phyloP scores from a whole-genome alignment of 1,284 basidiomycete species.

The Marasmius oreades region DNA sequence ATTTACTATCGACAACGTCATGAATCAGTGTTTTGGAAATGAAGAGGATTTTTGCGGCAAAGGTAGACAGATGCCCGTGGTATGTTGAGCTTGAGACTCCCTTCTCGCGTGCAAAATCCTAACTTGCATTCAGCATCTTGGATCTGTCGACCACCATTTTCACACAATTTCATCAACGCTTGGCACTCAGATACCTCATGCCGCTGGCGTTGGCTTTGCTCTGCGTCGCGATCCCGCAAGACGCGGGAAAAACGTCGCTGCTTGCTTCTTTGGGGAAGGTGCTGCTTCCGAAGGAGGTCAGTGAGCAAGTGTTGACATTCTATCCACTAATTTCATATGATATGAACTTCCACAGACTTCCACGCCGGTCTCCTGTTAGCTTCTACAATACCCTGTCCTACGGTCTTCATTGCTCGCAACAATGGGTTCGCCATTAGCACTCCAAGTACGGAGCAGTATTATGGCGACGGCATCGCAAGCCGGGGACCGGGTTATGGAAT shows the following conservation, averaged over 20 bases:
- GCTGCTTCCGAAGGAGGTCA: conserved; percentile 70
- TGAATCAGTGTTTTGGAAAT: conserved; percentile 90
- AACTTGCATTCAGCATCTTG: conserved; percentile 68
- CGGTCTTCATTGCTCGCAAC: conserved; percentile 76
- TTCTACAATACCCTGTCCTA: conserved; percentile 71
- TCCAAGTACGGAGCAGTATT: conserved; percentile 85
- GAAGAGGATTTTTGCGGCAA: conserved; percentile 79
- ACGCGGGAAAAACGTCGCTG: conserved; percentile 74
- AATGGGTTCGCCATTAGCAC: conserved; percentile 96
- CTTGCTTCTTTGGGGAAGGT: conserved; percentile 88
- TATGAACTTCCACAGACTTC: conserved; percentile 43
- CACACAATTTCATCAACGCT: conserved; percentile 93
- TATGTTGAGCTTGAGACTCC: conserved; percentile 28
- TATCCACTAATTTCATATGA: background rate
- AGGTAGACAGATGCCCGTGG: conserved; percentile 87
- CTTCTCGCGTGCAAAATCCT: background rate
- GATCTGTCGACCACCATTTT: conserved; percentile 81
- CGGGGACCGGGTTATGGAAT: conserved; percentile 94
- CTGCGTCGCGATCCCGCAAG: conserved; percentile 77
- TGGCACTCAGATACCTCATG: conserved; percentile 96
- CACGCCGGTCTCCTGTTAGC: conserved; percentile 77
- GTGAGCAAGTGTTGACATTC: conserved; percentile 10
- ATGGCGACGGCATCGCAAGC: conserved; percentile 91
- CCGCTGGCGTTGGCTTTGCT: conserved; percentile 90
- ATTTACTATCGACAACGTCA: conserved; percentile 68